Evolutionary conservation across 176 grass and related monocot genomes (phyloP), one percentile per base, ranked within the genome.

Genomic region (Themeda triandra): DNA sequence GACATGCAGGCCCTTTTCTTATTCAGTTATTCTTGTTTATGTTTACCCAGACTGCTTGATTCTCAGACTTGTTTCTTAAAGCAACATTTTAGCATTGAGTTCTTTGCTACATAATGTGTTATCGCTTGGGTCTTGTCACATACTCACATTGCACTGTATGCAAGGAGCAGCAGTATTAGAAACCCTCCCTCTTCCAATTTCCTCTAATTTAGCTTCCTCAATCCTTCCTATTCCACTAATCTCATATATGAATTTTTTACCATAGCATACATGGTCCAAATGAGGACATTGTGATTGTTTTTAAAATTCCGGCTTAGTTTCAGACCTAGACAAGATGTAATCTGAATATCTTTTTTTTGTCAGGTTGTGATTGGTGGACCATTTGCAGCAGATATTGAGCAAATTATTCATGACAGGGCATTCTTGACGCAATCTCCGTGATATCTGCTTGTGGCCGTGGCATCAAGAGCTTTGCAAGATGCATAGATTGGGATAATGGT

Each of bases 341-440:
- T n/a, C 53, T 71, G 40, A 37, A 88, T 78, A 79, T 32, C 54
- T 23, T 87, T 81, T 90, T 91, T 80, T 37, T 37, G 21, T 58
- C 85, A 98, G 92, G 92, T 93, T 87, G 69, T 98, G 60, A 95
- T 98, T 78, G 93, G 89, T 59, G 91, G 93, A 31, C 93, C 91
- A 15, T 88, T 98, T 71, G 51, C 81, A 18, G 40, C 13, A 41
- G 84, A 87, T 29, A 86, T 95, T 59, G 96, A 90, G 56, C 80
- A 65, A 27, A 93, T 98, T 78, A 92, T 98, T 85, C 53, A 63
- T 37, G 87, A 93, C 49, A 93, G 86, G 81, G 91, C 93, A 63
- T 89, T 80, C 66, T 79, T 89, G 80, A 83, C 92, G 69, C 81
- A 85, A 46, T 98, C 96, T 72, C 80, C 79, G 45, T 91, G 23